Percentiles rank a stretch among this genome's conserved stretches.
Conservation (phyloP, 495 filamentous ascomycete genomes). For the Aspergillus conjunctus region DNA sequence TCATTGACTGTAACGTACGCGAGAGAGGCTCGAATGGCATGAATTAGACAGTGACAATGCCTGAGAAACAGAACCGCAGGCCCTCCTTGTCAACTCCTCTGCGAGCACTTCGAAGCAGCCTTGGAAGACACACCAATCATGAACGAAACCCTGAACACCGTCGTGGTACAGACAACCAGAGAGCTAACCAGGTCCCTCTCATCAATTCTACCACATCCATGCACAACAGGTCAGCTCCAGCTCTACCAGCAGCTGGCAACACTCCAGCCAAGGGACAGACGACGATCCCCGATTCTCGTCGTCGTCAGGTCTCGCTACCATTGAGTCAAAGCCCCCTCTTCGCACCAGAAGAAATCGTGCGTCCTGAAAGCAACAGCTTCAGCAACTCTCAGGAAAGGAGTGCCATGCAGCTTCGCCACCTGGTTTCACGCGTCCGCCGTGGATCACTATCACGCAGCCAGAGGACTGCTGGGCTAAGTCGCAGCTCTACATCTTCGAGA, state of each 20-base stretch:
- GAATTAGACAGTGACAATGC: conserved; percentile 6
- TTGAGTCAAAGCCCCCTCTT: neutral
- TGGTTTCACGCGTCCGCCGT: conserved; percentile 5
- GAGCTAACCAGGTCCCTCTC: neutral
- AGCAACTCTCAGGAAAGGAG: neutral
- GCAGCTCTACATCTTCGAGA: conserved; percentile 13
- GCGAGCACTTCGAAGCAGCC: conserved; percentile 10
- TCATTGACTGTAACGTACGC: neutral
- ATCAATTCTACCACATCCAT: neutral
- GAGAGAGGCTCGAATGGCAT: neutral
- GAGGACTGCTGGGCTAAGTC: neutral
- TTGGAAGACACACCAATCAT: conserved; percentile 4
- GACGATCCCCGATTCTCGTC: neutral
- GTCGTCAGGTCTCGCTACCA: neutral
- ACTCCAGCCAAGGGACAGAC: neutral
- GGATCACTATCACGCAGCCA: conserved; percentile 3
- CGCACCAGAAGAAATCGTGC: neutral
- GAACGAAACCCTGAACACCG: neutral
- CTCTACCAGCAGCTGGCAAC: neutral
- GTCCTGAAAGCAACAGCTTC: neutral
- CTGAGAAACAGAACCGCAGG: conserved; percentile 10
- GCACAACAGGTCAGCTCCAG: conserved; percentile 12
- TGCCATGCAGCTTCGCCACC: neutral
- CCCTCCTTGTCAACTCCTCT: conserved; percentile 9
- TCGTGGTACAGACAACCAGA: neutral